Base-by-base conservation (phyloP, 441 rosid genomes). In the Flueggea neowawraea region DNA sequence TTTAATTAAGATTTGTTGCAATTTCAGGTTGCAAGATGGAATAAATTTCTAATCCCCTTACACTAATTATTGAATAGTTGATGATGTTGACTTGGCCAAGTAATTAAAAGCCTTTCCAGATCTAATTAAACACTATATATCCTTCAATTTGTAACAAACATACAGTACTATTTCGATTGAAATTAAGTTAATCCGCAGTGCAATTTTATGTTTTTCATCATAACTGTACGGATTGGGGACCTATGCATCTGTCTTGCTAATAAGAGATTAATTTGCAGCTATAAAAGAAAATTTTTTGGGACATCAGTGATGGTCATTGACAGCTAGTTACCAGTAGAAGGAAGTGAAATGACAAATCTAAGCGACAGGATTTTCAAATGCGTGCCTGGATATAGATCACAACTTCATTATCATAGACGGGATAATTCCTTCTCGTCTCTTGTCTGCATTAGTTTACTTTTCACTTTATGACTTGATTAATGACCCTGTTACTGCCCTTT, bases 1-100 rank as follows among this genome's bases (percentile, higher is more conserved):
- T 58, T 51, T 59, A 36, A 16, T 57, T 60, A 67, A 11, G 22
- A 31, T 65, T 58, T 60, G 65, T 55, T 54, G 60, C 63, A 49
- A 64, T 64, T 67, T 67, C 17, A 39, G n/a, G n/a, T n/a, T n/a
- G n/a, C n/a, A n/a, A n/a, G 62, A 50, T 52, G 60, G 28, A 47
- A 47, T 59, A 17, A 59, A 53, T 50, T 66, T 63, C 52, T 64
- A 2, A 52, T 11, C 61, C 44, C n/a, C 5, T 11, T 45, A 52
- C 53, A 17, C 22, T 6, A 28, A 28, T n/a, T n/a, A 12, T 49
- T 53, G 54, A 9, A 28, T 15, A 58, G 43, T 44, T n/a, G 31
- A 45, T 9, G 7, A 13, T 14, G 31, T n/a, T 16, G 12, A 22
- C 28, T 22, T 22, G 28, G 2, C 28, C 28, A 22, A 22, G 1